A percentile compares a stretch with the other conserved stretches of the same genome.
phyloP scores from a whole-genome alignment of 2,329 filamentous ascomycete species.

The Thelonectria blattea region DNA sequence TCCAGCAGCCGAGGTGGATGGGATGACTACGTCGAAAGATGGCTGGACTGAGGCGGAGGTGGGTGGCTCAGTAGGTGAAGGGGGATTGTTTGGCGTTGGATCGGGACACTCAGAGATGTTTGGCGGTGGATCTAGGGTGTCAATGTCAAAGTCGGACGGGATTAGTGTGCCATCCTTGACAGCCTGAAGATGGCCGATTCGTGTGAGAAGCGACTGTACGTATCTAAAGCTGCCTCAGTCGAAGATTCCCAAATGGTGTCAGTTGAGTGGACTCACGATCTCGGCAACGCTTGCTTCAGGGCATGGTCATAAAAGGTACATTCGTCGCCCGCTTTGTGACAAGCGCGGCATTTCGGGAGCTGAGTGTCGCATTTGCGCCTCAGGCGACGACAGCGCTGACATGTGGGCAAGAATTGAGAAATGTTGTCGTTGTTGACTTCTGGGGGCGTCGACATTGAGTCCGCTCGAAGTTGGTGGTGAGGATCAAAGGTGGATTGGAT shows the following conservation, averaged over 20 bases:
- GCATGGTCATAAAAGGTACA: not conserved
- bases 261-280: not conserved
- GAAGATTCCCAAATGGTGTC: not conserved
- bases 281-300: not conserved
- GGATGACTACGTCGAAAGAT: conserved; percentile 3
- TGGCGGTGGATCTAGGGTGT: not conserved
- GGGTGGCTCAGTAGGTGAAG: no score
- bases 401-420: not conserved
- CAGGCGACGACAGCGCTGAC: not conserved
- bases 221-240: not conserved
- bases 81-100: no score
- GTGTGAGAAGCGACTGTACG: not conserved
- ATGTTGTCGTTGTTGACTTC: no score
- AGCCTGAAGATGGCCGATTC: not conserved
- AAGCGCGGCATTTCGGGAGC: not conserved
- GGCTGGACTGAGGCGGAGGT: not conserved
- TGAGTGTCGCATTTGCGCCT: not conserved
- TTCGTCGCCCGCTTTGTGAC: not conserved
- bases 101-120: no score
- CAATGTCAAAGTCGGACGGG: not conserved
- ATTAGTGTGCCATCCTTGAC: not conserved
- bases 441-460: no score
- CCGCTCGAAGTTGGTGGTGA: no score
- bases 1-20: not conserved
- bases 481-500: no score